Evolutionary conservation across 805 yeast genomes (phyloP).

Genomic region (Brettanomyces bruxellensis): DNA sequence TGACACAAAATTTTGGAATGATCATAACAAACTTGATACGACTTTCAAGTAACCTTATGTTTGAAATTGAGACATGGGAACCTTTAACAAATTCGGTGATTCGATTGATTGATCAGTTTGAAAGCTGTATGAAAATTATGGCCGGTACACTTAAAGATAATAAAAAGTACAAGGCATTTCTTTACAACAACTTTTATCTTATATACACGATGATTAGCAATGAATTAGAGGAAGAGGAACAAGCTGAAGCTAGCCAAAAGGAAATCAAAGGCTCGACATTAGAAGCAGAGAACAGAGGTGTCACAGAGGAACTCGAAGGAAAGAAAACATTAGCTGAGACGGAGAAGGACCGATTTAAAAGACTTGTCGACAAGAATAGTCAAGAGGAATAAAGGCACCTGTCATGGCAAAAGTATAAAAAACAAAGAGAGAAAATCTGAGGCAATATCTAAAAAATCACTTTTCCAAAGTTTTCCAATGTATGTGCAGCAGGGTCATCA

Average conservation of each 20-base stretch:
- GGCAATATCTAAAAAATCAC: not conserved
- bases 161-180: conserved; percentile 55
- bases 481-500: too few species aligned
- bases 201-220: conserved; percentile 43
- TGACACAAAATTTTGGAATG: conserved; percentile 76
- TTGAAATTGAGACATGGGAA: conserved; percentile 37
- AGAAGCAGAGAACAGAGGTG: not conserved
- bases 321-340: conserved; percentile 8
- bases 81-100: conserved; percentile 65
- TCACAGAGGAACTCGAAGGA: not conserved
- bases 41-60: conserved; percentile 29
- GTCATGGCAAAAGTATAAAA: not conserved
- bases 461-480: too few species aligned
- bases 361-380: conserved; percentile 14
- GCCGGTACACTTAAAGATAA: conserved; percentile 36
- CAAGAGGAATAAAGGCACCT: not conserved
- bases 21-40: conserved; percentile 63
- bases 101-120: conserved; percentile 72
- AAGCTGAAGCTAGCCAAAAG: conserved; percentile 26
- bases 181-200: conserved; percentile 64
- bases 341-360: conserved; percentile 13
- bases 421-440: not conserved
- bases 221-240: conserved; percentile 3
- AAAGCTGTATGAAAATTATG: conserved; percentile 64
- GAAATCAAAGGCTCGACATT: conserved; percentile 28